These are phyloP conservation scores for Stipa capillata DNA, from an alignment of 176 grass and related monocot species.

Conservation along the genomic window DNA sequence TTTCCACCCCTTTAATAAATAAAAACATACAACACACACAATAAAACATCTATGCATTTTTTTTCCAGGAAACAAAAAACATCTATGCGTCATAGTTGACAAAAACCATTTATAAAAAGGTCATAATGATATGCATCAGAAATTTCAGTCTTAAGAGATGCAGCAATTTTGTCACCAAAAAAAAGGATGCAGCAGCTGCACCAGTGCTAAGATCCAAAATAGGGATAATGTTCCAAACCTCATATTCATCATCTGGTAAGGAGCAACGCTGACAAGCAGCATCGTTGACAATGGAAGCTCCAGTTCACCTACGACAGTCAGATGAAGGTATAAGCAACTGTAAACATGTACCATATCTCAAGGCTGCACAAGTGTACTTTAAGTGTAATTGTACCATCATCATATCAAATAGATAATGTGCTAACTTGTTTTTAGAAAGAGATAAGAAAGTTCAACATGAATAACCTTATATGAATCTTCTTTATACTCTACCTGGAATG, in stretches of 20 bases:
- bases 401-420: neutral
- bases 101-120: neutral
- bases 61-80: too few species aligned
- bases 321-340: neutral
- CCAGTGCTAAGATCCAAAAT: neutral
- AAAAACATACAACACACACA: neutral
- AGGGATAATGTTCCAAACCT: conserved; percentile 36
- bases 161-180: too few species aligned
- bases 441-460: neutral
- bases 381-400: neutral
- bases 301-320: conserved; percentile 51
- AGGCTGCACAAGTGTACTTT: neutral
- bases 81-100: neutral
- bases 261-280: conserved; percentile 67
- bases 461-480: neutral
- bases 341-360: neutral
- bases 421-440: neutral
- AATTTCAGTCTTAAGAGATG: neutral
- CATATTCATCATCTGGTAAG: conserved; percentile 56
- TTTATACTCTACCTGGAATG: conserved; percentile 61
- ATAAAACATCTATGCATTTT: too few species aligned
- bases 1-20: too few species aligned
- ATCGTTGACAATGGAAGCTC: conserved; percentile 75
- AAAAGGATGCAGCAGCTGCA: neutral
- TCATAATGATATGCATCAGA: neutral